Evolutionary conservation across 2,329 filamentous ascomycete genomes (phyloP).

Genomic region (Cadophora malorum): DNA sequence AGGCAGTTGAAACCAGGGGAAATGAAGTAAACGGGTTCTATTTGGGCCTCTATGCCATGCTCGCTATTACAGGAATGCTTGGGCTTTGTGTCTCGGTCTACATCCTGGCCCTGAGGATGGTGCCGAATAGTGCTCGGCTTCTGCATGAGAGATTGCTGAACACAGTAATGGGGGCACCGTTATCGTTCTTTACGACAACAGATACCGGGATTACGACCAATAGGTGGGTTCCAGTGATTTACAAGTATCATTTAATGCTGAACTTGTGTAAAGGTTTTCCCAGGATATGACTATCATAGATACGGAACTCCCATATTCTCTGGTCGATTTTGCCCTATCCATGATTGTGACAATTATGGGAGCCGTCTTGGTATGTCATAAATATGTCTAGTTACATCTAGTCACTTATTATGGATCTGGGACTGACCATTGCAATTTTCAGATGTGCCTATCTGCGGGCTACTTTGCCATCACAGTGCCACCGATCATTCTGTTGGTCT

Average conservation of each 20-base stretch:
- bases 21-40: slow-evolving; percentile 33
- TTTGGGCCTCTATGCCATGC: slow-evolving; percentile 25
- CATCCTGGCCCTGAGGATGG: slow-evolving; percentile 38
- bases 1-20: slow-evolving; percentile 15
- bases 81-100: slow-evolving; percentile 4
- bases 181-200: slow-evolving; percentile 7
- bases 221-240: not conserved
- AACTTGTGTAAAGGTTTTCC: slow-evolving; percentile 34
- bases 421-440: not conserved
- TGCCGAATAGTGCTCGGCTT: not conserved
- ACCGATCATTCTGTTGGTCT: not conserved
- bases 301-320: slow-evolving; percentile 39
- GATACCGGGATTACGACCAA: slow-evolving; percentile 21
- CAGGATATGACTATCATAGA: slow-evolving; percentile 43
- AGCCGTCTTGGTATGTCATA: not conserved
- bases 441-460: slow-evolving; percentile 12
- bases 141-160: not conserved
- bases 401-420: not conserved
- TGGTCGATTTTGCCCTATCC: not conserved
- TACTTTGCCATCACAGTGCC: slow-evolving; percentile 10
- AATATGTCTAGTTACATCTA: not conserved
- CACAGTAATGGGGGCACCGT: slow-evolving; percentile 7
- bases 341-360: not conserved
- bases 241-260: not conserved
- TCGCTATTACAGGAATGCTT: slow-evolving; percentile 15